Conservation (phyloP, 495 filamentous ascomycete species). For the Darksidea phi region DNA sequence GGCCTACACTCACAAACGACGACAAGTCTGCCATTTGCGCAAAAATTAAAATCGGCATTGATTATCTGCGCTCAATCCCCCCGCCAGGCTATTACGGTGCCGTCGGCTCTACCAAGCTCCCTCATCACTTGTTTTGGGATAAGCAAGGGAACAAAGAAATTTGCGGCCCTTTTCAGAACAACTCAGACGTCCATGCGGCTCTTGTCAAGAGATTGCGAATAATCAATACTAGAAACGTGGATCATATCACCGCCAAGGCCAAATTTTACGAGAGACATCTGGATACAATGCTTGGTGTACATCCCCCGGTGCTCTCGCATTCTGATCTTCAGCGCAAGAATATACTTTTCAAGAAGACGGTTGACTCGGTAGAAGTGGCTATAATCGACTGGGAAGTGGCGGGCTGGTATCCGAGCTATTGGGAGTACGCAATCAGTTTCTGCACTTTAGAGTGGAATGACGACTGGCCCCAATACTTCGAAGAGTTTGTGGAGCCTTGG, state of each 20-base stretch:
- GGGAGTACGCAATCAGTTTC: conserved; percentile 14
- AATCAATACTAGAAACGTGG: not conserved
- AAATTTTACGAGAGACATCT: conserved; percentile 13
- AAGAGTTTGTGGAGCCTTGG: conserved; percentile 8
- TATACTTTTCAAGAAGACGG: conserved; percentile 5
- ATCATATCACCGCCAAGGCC: conserved; percentile 8
- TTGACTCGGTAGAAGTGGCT: conserved; percentile 10
- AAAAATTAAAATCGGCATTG: conserved; percentile 9
- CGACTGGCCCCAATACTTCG: conserved; percentile 21
- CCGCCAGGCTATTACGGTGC: conserved; percentile 14
- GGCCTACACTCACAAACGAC: conserved; percentile 10
- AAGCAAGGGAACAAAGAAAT: not conserved
- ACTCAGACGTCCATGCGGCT: conserved; percentile 9
- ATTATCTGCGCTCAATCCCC: conserved; percentile 5
- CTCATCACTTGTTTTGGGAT: conserved; percentile 16
- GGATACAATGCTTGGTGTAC: conserved; percentile 5
- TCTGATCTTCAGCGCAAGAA: conserved; percentile 20
- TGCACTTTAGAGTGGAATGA: conserved; percentile 16
- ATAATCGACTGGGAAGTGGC: conserved; percentile 19
- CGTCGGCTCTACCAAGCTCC: conserved; percentile 8
- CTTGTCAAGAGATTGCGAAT: conserved; percentile 7
- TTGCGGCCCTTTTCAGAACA: conserved; percentile 17
- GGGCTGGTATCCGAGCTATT: conserved; percentile 18
- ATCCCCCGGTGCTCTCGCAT: not conserved
- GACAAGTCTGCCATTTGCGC: conserved; percentile 13